These are phyloP conservation scores for Nicotiana rustica DNA, from an alignment of 305 asterid species.

Conservation along the genomic window DNA sequence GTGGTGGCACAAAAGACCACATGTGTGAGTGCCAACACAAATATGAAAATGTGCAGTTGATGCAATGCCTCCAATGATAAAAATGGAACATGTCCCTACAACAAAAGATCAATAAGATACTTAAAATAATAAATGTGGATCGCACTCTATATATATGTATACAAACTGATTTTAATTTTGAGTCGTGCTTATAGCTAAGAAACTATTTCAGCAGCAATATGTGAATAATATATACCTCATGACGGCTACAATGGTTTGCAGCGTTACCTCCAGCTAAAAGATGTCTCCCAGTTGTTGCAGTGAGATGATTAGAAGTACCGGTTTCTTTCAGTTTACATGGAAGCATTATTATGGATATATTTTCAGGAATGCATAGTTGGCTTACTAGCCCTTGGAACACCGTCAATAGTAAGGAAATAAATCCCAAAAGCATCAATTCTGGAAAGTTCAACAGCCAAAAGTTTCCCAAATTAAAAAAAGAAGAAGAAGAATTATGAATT, in stretches of 20 bases:
- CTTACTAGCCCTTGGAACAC: constrained; percentile 71
- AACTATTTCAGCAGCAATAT: no score
- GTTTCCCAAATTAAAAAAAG: not conserved
- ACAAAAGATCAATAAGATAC: not conserved
- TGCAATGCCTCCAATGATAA: constrained; percentile 83
- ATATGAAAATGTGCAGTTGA: constrained; percentile 89
- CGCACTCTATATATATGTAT: no score
- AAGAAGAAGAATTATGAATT: not conserved
- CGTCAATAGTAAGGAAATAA: constrained; percentile 76
- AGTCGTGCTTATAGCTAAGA: no score
- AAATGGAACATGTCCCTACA: constrained; percentile 67
- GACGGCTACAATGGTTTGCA: constrained; percentile 46
- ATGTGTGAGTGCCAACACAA: constrained; percentile 82
- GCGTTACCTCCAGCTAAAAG: constrained; percentile 54
- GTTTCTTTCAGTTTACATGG: constrained; percentile 62
- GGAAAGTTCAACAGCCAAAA: constrained; percentile 38
- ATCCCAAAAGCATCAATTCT: constrained; percentile 96
- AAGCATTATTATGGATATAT: constrained; percentile 66
- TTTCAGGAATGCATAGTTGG: constrained; percentile 61
- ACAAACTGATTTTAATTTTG: not conserved
- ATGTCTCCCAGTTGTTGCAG: constrained; percentile 40
- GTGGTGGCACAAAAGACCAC: constrained; percentile 76
- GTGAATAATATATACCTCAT: constrained; percentile 39
- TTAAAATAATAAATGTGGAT: not conserved
- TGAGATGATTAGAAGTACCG: constrained; percentile 36